Percentiles rank a stretch among this genome's conserved stretches.
Conservation (phyloP, 2,329 filamentous ascomycete genomes). For the Fusarium stilboides region DNA sequence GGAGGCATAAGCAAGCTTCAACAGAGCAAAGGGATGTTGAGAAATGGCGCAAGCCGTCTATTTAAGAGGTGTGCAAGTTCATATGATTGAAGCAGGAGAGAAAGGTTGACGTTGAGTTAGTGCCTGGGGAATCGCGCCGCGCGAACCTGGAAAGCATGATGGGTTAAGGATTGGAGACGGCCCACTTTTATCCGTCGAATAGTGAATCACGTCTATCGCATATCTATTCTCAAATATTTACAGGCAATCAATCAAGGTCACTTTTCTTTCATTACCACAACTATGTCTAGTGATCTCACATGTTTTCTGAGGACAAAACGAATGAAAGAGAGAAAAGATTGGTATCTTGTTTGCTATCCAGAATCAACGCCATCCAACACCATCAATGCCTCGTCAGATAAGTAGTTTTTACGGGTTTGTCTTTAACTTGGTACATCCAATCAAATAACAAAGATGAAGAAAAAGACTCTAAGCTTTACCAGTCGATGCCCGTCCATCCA, state of each 20-base stretch:
- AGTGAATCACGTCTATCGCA: not conserved
- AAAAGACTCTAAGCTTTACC: conserved; percentile 43
- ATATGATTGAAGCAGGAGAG: conserved; percentile 1
- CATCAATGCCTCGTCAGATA: conserved; percentile 27
- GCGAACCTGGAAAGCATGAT: conserved; percentile 18
- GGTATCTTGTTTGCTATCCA: conserved; percentile 32
- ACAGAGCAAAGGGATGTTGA: not conserved
- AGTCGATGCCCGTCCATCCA: conserved; percentile 69
- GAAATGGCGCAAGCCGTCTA: not conserved
- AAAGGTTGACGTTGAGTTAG: not conserved
- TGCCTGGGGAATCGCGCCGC: conserved; percentile 17
- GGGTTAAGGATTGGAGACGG: not conserved
- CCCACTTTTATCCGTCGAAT: conserved; percentile 35
- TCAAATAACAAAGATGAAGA: conserved; percentile 1
- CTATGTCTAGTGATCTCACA: not conserved
- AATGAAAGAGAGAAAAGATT: conserved; percentile 24
- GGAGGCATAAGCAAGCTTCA: not conserved
- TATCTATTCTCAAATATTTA: not conserved
- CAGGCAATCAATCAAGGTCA: not conserved
- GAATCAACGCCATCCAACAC: conserved; percentile 43
- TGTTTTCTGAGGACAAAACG: not conserved
- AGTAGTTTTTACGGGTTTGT: conserved; percentile 16
- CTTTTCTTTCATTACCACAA: not conserved
- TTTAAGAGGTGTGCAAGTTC: not conserved
- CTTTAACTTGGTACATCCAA: conserved; percentile 4